Evolutionary conservation across 257 asterid genomes (phyloP), one percentile per base, ranked within the genome.

Genomic region (Marsdenia floribunda): DNA sequence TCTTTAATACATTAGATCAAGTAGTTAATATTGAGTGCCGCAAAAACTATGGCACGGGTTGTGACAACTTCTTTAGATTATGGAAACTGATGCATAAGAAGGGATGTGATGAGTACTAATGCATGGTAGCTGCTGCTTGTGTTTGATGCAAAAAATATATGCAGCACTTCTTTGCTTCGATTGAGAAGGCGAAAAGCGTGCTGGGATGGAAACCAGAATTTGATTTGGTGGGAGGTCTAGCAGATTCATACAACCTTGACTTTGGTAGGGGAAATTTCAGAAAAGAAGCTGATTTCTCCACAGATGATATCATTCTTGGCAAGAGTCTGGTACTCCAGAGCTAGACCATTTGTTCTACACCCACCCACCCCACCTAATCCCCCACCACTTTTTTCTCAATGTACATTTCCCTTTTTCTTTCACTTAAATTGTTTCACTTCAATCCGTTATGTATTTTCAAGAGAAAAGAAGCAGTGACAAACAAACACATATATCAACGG

Each of bases 81-180:
- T 68, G 16, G n/a, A 44, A 69, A 38, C 19, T 22, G 57, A 1
- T 70, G 67, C 42, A 26, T 26, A 53, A 22, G 50, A 7, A 73
- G 9, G 16, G 21, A 15, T 40, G n/a, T 6, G 35, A 16, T 35
- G n/a, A 22, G 44, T 37, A 22, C 10, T 21, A 42, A 70, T 49
- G 0, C n/a, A 29, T 29, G 33, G 33, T 29, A 29, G 42, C 6
- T 38, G 42, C 0, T 18, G 77, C 24, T 24, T 74, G 35, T 47
- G 12, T 65, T 66, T 40, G 38, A 29, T 29, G 33, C 33, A 54
- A 66, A 35, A 57, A 79, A 22, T 52, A 79, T 15, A 78, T 77
- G 87, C 93, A 92, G 98, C 99, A 95, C 86, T 95, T 92, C 89
- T 95, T 95, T 68, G 89, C 98, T 21, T 95, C 99, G 4, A 64